Base-by-base conservation (phyloP, 352 stramenopile species). In the Pythium monospermum region DNA sequence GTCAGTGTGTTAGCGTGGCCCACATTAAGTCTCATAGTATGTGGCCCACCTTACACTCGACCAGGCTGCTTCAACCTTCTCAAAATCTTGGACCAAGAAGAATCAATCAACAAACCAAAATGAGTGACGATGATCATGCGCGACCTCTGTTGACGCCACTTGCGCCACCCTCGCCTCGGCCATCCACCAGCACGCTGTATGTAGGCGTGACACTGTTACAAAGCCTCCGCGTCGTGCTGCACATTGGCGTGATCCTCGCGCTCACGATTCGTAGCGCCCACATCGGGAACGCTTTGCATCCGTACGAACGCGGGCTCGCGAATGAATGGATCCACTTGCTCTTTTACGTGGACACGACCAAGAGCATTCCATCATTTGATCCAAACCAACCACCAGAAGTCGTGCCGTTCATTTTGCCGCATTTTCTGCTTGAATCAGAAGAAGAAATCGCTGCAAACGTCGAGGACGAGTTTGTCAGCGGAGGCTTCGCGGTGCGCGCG, bases 301-400 rank as follows among this genome's bases (percentile, higher is more conserved):
- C 75, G 27, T 87, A 77, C 57, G 56, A 84, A 47, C 75, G 75
- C 27, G 57, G 73, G 5, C 56, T 87, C 18, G 75, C 75, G 23
- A 85, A 83, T 63, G 66, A 85, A 38, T 89, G 75, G 75, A 64
- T 83, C 59, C 71, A 75, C 15, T 56, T 89, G 50, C 66, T 89
- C 16, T 89, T 87, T 57, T 89, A 78, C 64, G 75, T 89, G 21
- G 73, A 86, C 49, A 64, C 63, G 10, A 58, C 46, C 21, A 44
- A 46, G 49, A 46, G 36, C 16, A 39, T 69, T 5, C 47, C 47
- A 6, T 33, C 43, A 21, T 54, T 40, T 36, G 45, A 52, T 25
- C 12, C 38, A 4, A 35, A 49, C 15, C 40, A 30, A n/a, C 26
- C 41, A 0, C 50, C 46, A 10, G 44, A 53, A 18, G 21, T 53